Evolutionary conservation across 257 asterid species (phyloP), one percentile per base, ranked within the genome.

Genomic region (Primulina huaijiensis): DNA sequence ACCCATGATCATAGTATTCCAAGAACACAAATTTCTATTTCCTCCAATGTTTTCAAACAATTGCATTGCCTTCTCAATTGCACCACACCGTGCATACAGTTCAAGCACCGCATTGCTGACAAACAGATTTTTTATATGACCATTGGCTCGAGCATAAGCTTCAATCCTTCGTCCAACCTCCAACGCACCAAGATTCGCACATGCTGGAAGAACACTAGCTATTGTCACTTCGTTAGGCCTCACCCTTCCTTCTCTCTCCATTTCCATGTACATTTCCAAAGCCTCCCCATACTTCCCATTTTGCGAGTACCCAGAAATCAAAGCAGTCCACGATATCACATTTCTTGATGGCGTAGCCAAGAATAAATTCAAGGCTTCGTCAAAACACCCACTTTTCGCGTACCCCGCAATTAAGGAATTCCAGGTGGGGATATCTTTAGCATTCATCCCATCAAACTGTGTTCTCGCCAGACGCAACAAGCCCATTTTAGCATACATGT

Each of bases 131-230:
- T 58, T 70, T 27, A 88, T 75, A 72, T 73, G 84, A 38, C 95
- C 97, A 17, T 83, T 81, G 0, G 59, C 87, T 16, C 88, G 82
- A 37, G 96, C 96, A 77, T 84, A 78, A 67, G 76, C 88, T 76
- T 92, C 96, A 38, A 90, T 90, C 79, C 87, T 86, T 87, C 78
- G 75, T 59, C 97, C 98, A 65, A 82, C 76, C 78, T 82, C 95
- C 77, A 92, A 68, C 0, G 97, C 97, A 67, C 98, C 96, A 60
- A 88, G 87, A 76, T 90, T 90, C 5, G 94, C 92, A 55, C 97
- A 90, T 40, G 98, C 93, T 0, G 97, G 98, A 75, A 92, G 90
- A 70, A 88, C 90, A 75, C 97, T 90, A 65, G 96, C 93, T 50
- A 90, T 71, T 5, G 98, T 92, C 65, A 92, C 98, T 63, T 84